Conservation (phyloP, 2,329 filamentous ascomycete genomes). For the Chrysoporthe deuterocubensis region DNA sequence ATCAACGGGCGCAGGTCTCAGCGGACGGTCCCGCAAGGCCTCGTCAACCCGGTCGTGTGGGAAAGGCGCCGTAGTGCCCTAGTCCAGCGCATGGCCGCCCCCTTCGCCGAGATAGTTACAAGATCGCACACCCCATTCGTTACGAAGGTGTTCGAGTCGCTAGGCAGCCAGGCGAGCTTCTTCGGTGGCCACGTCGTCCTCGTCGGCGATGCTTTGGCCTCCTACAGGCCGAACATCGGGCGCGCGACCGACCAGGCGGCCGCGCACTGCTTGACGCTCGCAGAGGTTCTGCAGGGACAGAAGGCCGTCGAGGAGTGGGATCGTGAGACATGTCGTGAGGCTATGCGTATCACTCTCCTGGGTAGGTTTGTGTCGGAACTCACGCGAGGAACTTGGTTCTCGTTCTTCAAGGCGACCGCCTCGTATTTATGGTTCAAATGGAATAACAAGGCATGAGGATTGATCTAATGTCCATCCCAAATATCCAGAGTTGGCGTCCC, state of each 20-base stretch:
- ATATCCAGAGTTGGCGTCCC: background rate
- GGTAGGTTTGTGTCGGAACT: slow-evolving; percentile 29
- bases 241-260: slow-evolving; percentile 52
- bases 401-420: slow-evolving; percentile 19
- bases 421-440: slow-evolving; percentile 11
- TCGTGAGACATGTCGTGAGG: slow-evolving; percentile 24
- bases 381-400: slow-evolving; percentile 21
- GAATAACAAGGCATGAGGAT: background rate
- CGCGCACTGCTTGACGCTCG: slow-evolving; percentile 46
- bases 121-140: slow-evolving; percentile 48
- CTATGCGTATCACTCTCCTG: slow-evolving; percentile 27
- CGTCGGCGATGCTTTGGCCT: slow-evolving; percentile 51
- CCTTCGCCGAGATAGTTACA: slow-evolving; percentile 46
- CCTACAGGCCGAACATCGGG: slow-evolving; percentile 51
- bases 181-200: slow-evolving; percentile 47
- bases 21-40: slow-evolving; percentile 48
- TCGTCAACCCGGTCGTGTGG: slow-evolving; percentile 44
- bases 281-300: slow-evolving; percentile 43
- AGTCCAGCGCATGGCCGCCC: slow-evolving; percentile 38
- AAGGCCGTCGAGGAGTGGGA: slow-evolving; percentile 42
- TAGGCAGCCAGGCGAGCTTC: slow-evolving; percentile 43
- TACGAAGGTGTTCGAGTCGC: slow-evolving; percentile 48
- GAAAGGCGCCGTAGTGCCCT: slow-evolving; percentile 33
- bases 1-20: slow-evolving; percentile 42
- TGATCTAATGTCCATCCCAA: background rate